A percentile compares a stretch with the other conserved stretches of the same genome.
Conservation (phyloP, 345 rosid genomes). For the Acer campestre region DNA sequence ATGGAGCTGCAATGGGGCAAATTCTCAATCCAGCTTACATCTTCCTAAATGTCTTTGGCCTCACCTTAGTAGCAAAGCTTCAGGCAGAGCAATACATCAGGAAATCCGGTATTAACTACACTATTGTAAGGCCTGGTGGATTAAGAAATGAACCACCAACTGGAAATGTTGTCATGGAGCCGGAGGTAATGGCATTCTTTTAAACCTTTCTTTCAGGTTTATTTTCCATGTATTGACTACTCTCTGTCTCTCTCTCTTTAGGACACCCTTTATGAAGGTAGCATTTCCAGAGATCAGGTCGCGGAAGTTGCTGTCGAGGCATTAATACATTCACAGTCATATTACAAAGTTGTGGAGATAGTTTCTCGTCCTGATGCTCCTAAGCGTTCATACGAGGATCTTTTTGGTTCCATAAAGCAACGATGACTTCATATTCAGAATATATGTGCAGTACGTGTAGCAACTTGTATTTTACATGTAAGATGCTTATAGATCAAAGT, state of each 20-base stretch:
- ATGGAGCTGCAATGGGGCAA: slow-evolving; percentile 98
- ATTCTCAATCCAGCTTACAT: slow-evolving; percentile 86
- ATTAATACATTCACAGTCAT: slow-evolving; percentile 58
- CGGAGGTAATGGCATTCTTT: slow-evolving; percentile 54
- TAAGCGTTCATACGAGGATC: slow-evolving; percentile 59
- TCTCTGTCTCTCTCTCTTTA: slow-evolving; percentile 17
- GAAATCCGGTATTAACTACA: slow-evolving; percentile 77
- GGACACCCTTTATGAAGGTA: slow-evolving; percentile 81
- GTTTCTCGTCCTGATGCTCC: slow-evolving; percentile 73
- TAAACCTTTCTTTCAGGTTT: not conserved
- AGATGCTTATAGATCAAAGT: not conserved
- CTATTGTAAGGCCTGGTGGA: slow-evolving; percentile 87
- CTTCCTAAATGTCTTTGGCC: slow-evolving; percentile 81
- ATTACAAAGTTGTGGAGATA: slow-evolving; percentile 80
- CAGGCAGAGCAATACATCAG: slow-evolving; percentile 83
- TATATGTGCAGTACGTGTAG: not conserved
- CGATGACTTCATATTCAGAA: slow-evolving; percentile 22
- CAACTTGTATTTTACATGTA: not conserved
- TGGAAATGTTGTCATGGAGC: slow-evolving; percentile 83
- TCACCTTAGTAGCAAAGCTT: slow-evolving; percentile 88
- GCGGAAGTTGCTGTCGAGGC: slow-evolving; percentile 90
- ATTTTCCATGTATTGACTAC: slow-evolving; percentile 4
- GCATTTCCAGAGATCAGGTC: slow-evolving; percentile 81
- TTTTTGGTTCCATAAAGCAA: slow-evolving; percentile 67
- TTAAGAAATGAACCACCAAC: slow-evolving; percentile 78